These are phyloP conservation scores for Fusarium goolgardi DNA, from an alignment of 2,329 filamentous ascomycete species.

Conservation along the genomic window DNA sequence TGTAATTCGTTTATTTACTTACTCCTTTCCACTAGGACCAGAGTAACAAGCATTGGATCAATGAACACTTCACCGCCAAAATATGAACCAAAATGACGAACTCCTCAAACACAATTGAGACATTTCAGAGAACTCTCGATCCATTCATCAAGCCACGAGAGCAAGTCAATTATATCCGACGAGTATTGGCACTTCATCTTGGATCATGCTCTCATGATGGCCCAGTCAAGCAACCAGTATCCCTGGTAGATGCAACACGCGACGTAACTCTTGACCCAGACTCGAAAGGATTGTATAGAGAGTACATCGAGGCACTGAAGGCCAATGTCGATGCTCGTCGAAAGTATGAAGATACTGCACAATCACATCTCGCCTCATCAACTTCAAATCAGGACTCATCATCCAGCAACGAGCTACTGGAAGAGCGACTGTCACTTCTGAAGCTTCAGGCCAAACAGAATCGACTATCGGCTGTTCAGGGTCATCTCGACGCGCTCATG, in stretches of 20 bases:
- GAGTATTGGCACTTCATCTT: conserved; percentile 65
- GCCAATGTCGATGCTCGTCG: conserved; percentile 64
- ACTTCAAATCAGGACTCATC: conserved; percentile 37
- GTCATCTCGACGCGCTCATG: conserved; percentile 62
- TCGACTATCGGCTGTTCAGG: conserved; percentile 62
- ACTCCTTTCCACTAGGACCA: conserved; percentile 22
- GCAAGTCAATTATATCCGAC: conserved; percentile 67
- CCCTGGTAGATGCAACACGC: conserved; percentile 58
- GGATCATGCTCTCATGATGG: conserved; percentile 59
- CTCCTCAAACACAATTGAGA: conserved; percentile 50
- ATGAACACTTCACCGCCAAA: conserved; percentile 24
- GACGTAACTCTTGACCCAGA: conserved; percentile 53
- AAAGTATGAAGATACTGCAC: conserved; percentile 57
- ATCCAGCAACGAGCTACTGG: conserved; percentile 50
- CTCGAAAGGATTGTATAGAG: conserved; percentile 61
- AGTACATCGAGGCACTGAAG: conserved; percentile 66
- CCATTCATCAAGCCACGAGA: conserved; percentile 68
- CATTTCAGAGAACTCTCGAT: conserved; percentile 58
- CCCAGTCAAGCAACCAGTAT: conserved; percentile 59
- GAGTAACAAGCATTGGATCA: conserved; percentile 20
- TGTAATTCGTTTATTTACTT: conserved; percentile 35
- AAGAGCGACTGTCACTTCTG: conserved; percentile 63
- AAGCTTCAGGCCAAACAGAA: conserved; percentile 65
- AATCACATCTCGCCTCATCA: conserved; percentile 34
- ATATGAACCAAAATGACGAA: conserved; percentile 47